phyloP scores from a whole-genome alignment of 2,329 filamentous ascomycete species.

The Fusarium temperatum region DNA sequence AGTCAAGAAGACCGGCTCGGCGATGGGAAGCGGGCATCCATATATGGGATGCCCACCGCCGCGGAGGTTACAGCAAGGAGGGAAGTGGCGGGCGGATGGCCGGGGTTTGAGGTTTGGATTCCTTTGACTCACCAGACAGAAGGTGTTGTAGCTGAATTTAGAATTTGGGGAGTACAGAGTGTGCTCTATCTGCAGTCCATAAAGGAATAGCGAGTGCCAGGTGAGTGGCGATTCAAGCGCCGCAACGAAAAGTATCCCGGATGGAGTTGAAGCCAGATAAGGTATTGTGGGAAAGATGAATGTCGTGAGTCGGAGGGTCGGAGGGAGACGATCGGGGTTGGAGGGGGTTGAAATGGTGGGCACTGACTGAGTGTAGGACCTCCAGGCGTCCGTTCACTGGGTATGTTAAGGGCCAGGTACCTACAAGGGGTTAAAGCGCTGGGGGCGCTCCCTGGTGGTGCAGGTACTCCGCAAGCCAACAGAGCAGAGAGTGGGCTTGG shows the following conservation, averaged over 20 bases:
- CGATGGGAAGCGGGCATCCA: slow-evolving; percentile 35
- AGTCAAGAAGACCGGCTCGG: slow-evolving; percentile 23
- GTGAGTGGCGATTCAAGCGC: not conserved
- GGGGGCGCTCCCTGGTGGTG: slow-evolving; percentile 20
- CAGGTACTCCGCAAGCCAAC: slow-evolving; percentile 24
- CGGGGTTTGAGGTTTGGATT: slow-evolving; percentile 18
- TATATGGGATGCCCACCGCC: slow-evolving; percentile 34
- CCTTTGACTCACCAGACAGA: slow-evolving; percentile 39
- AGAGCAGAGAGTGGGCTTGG: slow-evolving; percentile 17
- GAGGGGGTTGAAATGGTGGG: slow-evolving; percentile 44
- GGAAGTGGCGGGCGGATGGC: slow-evolving; percentile 30
- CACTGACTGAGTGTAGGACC: slow-evolving; percentile 34
- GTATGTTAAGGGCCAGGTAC: slow-evolving; percentile 19
- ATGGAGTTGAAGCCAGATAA: slow-evolving; percentile 34
- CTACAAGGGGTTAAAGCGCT: slow-evolving; percentile 28
- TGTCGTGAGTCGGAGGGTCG: slow-evolving; percentile 39
- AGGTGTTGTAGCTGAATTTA: not conserved
- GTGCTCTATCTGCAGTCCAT: slow-evolving; percentile 37
- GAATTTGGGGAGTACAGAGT: not conserved
- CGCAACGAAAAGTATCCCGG: slow-evolving; percentile 19
- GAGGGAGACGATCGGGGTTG: slow-evolving; percentile 37
- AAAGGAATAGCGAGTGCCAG: slow-evolving; percentile 18
- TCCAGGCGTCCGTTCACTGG: slow-evolving; percentile 21
- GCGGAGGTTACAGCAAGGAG: slow-evolving; percentile 29
- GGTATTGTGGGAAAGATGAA: slow-evolving; percentile 34